Conservation (phyloP, 495 filamentous ascomycete genomes). For the Daldinia childiae region DNA sequence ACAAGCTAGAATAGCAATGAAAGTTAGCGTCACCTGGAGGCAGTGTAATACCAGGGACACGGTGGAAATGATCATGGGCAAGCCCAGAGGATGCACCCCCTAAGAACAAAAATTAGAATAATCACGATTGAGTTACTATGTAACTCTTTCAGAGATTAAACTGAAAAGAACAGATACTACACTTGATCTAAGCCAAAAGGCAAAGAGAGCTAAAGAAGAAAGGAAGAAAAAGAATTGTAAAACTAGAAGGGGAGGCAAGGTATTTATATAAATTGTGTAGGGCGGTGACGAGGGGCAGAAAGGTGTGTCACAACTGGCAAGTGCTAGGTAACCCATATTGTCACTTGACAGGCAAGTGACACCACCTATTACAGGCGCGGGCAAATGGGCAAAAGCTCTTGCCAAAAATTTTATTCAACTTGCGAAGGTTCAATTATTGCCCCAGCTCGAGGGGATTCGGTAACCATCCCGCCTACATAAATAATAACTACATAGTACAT, state of each 20-base stretch:
- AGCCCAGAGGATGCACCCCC: slow-evolving; percentile 72
- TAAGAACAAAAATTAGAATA: slow-evolving; percentile 73
- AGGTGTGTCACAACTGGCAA: background rate
- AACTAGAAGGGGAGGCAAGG: slow-evolving; percentile 28
- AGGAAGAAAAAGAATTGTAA: slow-evolving; percentile 32
- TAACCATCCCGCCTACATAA: slow-evolving; percentile 1
- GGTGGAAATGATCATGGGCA: slow-evolving; percentile 71
- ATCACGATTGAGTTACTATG: slow-evolving; percentile 70
- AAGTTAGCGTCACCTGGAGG: slow-evolving; percentile 76
- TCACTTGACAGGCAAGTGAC: slow-evolving; percentile 15
- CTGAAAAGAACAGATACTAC: slow-evolving; percentile 97
- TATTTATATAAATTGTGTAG: slow-evolving; percentile 13
- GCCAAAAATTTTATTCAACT: too few species aligned
- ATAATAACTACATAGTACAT: background rate
- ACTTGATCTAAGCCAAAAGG: slow-evolving; percentile 84
- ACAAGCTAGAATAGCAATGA: slow-evolving; percentile 61
- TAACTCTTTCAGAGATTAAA: slow-evolving; percentile 71
- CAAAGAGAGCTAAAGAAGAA: slow-evolving; percentile 46
- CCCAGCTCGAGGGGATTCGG: slow-evolving; percentile 2
- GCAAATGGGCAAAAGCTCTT: slow-evolving; percentile 11
- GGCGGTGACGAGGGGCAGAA: slow-evolving; percentile 38
- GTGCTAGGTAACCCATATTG: background rate
- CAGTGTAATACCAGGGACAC: slow-evolving; percentile 86
- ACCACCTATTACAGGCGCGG: background rate
- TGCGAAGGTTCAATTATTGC: slow-evolving; percentile 26